Evolutionary conservation across 2,329 filamentous ascomycete genomes (phyloP).

Genomic region (Sporothrix brasiliensis): DNA sequence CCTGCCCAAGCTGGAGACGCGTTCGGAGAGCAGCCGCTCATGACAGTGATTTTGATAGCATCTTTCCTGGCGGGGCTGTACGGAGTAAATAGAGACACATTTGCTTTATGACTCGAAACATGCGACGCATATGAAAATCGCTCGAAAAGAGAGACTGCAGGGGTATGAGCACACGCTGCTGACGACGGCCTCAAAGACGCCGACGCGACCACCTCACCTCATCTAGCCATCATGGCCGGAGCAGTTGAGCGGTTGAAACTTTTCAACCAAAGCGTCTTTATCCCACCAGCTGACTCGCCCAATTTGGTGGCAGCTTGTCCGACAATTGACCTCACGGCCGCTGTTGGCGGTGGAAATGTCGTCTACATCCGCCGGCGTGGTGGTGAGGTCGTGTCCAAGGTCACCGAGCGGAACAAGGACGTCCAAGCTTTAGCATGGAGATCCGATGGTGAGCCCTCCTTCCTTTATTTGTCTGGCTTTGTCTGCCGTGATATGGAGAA

Average conservation of each 20-base stretch:
- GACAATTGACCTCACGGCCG: slow-evolving; percentile 78
- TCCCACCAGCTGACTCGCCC: slow-evolving; percentile 54
- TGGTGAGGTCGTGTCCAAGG: slow-evolving; percentile 65
- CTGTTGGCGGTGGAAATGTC: slow-evolving; percentile 65
- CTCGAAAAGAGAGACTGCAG: background rate
- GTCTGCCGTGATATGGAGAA: background rate
- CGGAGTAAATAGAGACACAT: background rate
- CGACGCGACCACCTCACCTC: background rate
- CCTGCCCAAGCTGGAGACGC: slow-evolving; percentile 29
- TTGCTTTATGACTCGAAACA: background rate
- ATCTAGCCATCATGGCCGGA: slow-evolving; percentile 18
- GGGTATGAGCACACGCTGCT: background rate
- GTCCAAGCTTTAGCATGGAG: slow-evolving; percentile 65
- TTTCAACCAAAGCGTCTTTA: slow-evolving; percentile 61
- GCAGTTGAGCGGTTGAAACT: slow-evolving; percentile 44
- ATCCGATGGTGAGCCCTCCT: slow-evolving; percentile 61
- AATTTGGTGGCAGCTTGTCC: slow-evolving; percentile 75
- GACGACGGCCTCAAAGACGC: background rate
- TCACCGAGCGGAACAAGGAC: slow-evolving; percentile 47
- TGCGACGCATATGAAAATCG: background rate
- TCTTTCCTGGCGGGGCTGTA: background rate
- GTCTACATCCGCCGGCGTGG: slow-evolving; percentile 78
- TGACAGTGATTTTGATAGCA: background rate
- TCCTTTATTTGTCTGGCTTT: background rate
- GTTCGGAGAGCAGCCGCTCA: background rate